Conservation (phyloP, 2,329 filamentous ascomycete species). For the Fusarium sp. region DNA sequence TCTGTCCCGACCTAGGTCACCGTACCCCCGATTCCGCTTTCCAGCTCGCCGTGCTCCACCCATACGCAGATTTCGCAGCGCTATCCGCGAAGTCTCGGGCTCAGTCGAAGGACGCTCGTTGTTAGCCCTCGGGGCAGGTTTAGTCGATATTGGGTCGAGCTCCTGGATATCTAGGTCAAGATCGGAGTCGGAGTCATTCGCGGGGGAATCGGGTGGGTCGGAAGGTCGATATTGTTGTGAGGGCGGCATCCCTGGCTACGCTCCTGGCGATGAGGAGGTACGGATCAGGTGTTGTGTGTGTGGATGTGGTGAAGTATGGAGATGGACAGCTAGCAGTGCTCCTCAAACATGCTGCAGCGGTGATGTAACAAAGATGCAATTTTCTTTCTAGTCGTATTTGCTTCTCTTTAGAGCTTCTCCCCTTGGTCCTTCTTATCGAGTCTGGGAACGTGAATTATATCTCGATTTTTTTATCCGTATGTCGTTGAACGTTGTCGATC, state of each 20-base stretch:
- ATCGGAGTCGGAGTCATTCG: slow-evolving; percentile 77
- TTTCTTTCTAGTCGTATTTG: background rate
- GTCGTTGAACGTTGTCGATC: slow-evolving; percentile 26
- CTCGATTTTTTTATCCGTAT: slow-evolving; percentile 15
- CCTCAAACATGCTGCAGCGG: slow-evolving; percentile 43
- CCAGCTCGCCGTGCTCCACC: slow-evolving; percentile 68
- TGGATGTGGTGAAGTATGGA: slow-evolving; percentile 28
- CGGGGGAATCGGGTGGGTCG: slow-evolving; percentile 72
- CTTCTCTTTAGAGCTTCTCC: background rate
- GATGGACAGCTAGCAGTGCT: slow-evolving; percentile 35
- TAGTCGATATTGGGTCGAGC: slow-evolving; percentile 72
- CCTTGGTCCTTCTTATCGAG: slow-evolving; percentile 3
- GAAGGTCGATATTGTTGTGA: slow-evolving; percentile 63
- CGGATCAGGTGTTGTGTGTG: slow-evolving; percentile 32
- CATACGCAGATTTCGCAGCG: slow-evolving; percentile 77
- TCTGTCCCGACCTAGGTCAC: slow-evolving; percentile 67
- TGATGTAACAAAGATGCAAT: slow-evolving; percentile 8
- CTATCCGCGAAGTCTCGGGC: slow-evolving; percentile 69
- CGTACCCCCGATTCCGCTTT: slow-evolving; percentile 67
- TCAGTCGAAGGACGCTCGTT: slow-evolving; percentile 50
- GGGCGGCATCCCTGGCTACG: slow-evolving; percentile 65
- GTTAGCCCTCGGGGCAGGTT: slow-evolving; percentile 48
- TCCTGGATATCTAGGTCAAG: slow-evolving; percentile 84
- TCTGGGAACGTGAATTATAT: slow-evolving; percentile 1
- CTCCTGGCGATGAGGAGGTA: slow-evolving; percentile 22